A percentile compares a stretch with the other conserved stretches of the same genome.
phyloP scores from a whole-genome alignment of 2,329 filamentous ascomycete species.

The Chrysoporthe deuterocubensis region DNA sequence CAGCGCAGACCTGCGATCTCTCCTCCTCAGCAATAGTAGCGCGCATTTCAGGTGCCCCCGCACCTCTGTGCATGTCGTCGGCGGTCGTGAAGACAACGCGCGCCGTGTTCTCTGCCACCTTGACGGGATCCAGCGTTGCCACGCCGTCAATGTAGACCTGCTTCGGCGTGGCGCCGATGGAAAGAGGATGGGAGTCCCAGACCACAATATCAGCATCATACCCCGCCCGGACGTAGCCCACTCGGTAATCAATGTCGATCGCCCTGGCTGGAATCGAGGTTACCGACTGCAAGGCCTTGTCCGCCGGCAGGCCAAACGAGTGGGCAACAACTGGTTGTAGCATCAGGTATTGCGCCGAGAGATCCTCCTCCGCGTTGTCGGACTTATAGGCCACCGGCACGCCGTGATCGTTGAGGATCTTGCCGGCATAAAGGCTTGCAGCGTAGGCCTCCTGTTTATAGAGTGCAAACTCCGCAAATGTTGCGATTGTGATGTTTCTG shows the following conservation, averaged over 20 bases:
- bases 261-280: conserved; percentile 51
- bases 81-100: conserved; percentile 15
- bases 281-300: conserved; percentile 47
- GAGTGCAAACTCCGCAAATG: conserved; percentile 46
- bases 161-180: conserved; percentile 48
- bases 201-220: conserved; percentile 56
- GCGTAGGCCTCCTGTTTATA: conserved; percentile 49
- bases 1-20: conserved; percentile 35
- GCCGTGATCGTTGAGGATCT: conserved; percentile 44
- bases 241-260: conserved; percentile 46
- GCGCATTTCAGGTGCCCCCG: conserved; percentile 34
- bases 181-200: conserved; percentile 53
- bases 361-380: conserved; percentile 40
- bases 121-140: conserved; percentile 39
- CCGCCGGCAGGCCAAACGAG: conserved; percentile 46
- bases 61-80: background rate
- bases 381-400: conserved; percentile 50
- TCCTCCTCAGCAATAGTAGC: conserved; percentile 31
- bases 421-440: conserved; percentile 45
- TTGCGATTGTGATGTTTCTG: conserved; percentile 47
- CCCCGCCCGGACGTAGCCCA: conserved; percentile 48
- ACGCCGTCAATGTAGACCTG: conserved; percentile 54
- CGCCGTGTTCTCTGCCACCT: conserved; percentile 36
- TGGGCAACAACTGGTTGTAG: conserved; percentile 47
- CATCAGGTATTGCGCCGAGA: conserved; percentile 47